Base-by-base conservation (phyloP, 106 monocot genomes). In the Phalaenopsis equestris region DNA sequence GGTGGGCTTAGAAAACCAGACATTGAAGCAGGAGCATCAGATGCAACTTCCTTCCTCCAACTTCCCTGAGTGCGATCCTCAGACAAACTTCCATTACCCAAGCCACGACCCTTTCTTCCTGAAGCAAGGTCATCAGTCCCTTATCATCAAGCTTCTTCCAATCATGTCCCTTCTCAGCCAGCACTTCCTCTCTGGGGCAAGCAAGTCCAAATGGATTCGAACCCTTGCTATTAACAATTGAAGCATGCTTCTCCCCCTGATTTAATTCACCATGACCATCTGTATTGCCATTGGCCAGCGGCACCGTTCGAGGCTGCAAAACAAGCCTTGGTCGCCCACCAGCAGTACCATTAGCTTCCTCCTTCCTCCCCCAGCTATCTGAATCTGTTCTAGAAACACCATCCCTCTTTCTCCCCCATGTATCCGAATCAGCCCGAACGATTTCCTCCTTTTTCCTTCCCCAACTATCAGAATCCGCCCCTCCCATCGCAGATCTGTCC, bases 71-170 rank as follows among this genome's bases (percentile, higher is more conserved):
- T 87, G 65, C 79, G 81, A 39, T 86, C 86, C 56, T 91, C 93
- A 10, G 65, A 9, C 72, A 41, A 36, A 24, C 30, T 70, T 73
- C 80, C 82, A 75, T 41, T 84, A 36, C 73, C 88, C 67, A 42
- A 36, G 58, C 79, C 87, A 76, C 58, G 48, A 3, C 84, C 85
- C 72, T 83, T 96, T 43, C 72, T 89, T 42, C 85, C 85, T 39
- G 58, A 81, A 0, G 73, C 8, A 41, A 36, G 19, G 24, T 56
- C 85, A 49, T 90, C 90, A 52, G 77, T 41, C 15, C 6, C 43
- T 1, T 90, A 81, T 89, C 90, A 52, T 96, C 96, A 75, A 96
- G 88, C 84, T 91, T 79, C 81, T 93, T 96, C 91, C 93, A 96
- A 70, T 96, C 93, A 78, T 87, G 84, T 14, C 96, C 96, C 77